A percentile compares a stretch with the other conserved stretches of the same genome.
Conservation (phyloP, 495 filamentous ascomycete genomes). For the Sordaria brevicollis region DNA sequence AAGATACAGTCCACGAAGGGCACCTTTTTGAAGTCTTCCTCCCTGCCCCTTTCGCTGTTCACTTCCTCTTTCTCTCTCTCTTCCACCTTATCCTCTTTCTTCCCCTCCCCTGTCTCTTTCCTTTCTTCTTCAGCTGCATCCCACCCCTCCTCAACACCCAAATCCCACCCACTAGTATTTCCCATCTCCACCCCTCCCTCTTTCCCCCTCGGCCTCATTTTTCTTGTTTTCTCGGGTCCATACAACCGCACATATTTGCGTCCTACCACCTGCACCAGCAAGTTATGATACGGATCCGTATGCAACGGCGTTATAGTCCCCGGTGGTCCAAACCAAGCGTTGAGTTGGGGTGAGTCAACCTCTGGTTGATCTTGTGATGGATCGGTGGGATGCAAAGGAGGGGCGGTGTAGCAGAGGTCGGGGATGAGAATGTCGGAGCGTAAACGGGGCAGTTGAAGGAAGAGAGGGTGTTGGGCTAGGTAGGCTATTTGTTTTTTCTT, state of each 20-base stretch:
- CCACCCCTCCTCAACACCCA: conserved; percentile 51
- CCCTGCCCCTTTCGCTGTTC: conserved; percentile 58
- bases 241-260: conserved; percentile 87
- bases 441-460: conserved; percentile 71
- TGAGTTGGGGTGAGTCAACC: conserved; percentile 48
- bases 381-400: conserved; percentile 43
- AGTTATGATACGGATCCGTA: conserved; percentile 89
- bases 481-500: conserved; percentile 45
- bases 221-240: conserved; percentile 46
- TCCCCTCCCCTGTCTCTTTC: conserved; percentile 3
- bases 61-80: conserved; percentile 35
- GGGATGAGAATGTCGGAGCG: conserved; percentile 68
- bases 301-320: conserved; percentile 88
- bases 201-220: conserved; percentile 52
- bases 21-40: conserved; percentile 45
- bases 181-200: conserved; percentile 82
- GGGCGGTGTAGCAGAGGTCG: conserved; percentile 72
- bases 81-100: conserved; percentile 5
- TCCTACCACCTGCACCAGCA: conserved; percentile 83
- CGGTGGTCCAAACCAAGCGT: conserved; percentile 87
- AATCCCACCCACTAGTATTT: conserved; percentile 73
- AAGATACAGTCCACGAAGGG: conserved; percentile 72
- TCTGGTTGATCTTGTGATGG: conserved; percentile 38
- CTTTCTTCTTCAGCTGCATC: conserved; percentile 18
- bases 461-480: conserved; percentile 82